These are phyloP conservation scores for Phytopythium sindhum DNA, from an alignment of 352 stramenopile genomes.

Conservation along the genomic window DNA sequence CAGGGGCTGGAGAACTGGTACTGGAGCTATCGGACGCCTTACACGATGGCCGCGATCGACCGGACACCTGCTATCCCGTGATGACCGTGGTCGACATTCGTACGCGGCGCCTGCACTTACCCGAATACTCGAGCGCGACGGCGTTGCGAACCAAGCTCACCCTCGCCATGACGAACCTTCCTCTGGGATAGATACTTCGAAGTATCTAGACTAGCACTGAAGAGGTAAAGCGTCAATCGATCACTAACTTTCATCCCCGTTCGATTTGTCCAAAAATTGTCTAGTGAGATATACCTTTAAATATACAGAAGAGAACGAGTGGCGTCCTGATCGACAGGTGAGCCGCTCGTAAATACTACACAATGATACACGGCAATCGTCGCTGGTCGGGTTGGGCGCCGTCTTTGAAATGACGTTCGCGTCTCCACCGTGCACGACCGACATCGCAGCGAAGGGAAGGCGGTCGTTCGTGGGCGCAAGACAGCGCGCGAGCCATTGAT, in stretches of 20 bases:
- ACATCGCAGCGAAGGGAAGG: neutral
- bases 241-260: neutral
- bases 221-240: neutral
- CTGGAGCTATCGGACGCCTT: slow-evolving; percentile 46
- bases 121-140: slow-evolving; percentile 45
- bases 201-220: neutral
- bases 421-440: neutral
- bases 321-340: too few relatives aligned
- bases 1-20: slow-evolving; percentile 15
- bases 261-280: too few relatives aligned
- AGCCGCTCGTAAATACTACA: slow-evolving; percentile 3
- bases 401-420: neutral
- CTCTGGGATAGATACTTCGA: slow-evolving; percentile 1
- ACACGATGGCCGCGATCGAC: slow-evolving; percentile 37
- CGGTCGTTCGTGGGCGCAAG: neutral
- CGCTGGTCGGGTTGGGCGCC: neutral
- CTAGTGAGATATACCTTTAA: too few relatives aligned
- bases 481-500: slow-evolving; percentile 2
- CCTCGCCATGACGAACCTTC: slow-evolving; percentile 45
- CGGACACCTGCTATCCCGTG: slow-evolving; percentile 60
- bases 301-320: neutral
- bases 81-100: slow-evolving; percentile 24
- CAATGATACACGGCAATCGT: neutral
- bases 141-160: slow-evolving; percentile 58
- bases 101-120: slow-evolving; percentile 49